A percentile compares a stretch with the other conserved stretches of the same genome.
These are phyloP conservation scores for Eucalyptus pauciflora DNA, from an alignment of 345 rosid genomes.

Conservation along the genomic window DNA sequence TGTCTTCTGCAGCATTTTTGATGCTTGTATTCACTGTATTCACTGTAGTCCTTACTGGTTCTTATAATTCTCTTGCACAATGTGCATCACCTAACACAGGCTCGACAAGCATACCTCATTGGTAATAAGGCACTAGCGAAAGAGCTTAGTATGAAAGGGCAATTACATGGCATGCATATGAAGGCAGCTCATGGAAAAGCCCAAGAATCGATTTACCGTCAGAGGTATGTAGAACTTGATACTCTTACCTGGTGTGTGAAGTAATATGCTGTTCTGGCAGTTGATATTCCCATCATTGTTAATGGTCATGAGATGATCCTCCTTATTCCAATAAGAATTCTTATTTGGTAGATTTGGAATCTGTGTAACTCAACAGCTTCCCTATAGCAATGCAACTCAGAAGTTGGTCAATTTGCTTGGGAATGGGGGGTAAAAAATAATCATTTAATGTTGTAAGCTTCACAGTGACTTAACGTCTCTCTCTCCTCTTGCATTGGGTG, in stretches of 20 bases:
- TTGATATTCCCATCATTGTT: background rate
- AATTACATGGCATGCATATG: constrained; percentile 85
- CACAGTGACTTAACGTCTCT: background rate
- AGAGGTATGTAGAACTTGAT: constrained; percentile 51
- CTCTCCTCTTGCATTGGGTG: background rate
- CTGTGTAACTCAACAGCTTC: background rate
- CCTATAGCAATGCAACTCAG: background rate
- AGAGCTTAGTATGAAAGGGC: constrained; percentile 91
- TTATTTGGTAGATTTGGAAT: background rate
- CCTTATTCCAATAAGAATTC: background rate
- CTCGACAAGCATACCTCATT: constrained; percentile 77
- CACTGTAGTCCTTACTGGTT: background rate
- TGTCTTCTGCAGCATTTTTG: background rate
- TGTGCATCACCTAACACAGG: constrained; percentile 28
- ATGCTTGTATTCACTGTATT: background rate
- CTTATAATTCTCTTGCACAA: background rate
- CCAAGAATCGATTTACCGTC: constrained; percentile 87
- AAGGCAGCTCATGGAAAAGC: constrained; percentile 97
- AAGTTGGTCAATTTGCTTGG: background rate
- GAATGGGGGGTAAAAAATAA: background rate
- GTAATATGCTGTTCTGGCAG: background rate
- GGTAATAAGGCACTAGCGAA: constrained; percentile 94
- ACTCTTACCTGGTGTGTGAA: background rate
- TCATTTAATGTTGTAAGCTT: background rate
- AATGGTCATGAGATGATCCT: background rate